Conservation (phyloP, 345 rosid genomes). For the Brassica rapa region DNA sequence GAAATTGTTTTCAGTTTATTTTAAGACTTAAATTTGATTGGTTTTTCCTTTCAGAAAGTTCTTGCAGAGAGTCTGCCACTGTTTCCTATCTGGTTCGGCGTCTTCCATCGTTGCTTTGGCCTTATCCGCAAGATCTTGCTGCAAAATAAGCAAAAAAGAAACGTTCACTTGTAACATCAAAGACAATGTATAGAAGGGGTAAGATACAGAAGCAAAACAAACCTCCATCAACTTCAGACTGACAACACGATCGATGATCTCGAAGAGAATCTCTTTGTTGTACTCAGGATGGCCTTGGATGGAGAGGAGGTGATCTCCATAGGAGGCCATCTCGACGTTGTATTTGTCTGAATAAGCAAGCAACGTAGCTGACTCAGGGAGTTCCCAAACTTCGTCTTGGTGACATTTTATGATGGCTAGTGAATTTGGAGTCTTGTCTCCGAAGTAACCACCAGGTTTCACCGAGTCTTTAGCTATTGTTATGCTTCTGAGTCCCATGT, state of each 20-base stretch:
- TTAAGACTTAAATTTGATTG: background rate
- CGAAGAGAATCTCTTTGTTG: constrained; percentile 71
- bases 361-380: constrained; percentile 70
- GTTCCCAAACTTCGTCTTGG: constrained; percentile 81
- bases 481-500: constrained; percentile 72
- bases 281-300: constrained; percentile 98
- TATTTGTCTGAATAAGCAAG: constrained; percentile 80
- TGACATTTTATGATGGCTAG: constrained; percentile 82
- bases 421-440: constrained; percentile 46
- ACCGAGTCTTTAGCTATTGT: constrained; percentile 50
- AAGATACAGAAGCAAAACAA: constrained; percentile 31
- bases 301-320: constrained; percentile 59
- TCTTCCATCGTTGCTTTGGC: constrained; percentile 34
- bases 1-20: background rate
- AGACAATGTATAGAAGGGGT: background rate
- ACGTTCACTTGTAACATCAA: background rate
- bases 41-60: constrained; percentile 38
- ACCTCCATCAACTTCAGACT: constrained; percentile 56
- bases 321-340: constrained; percentile 62
- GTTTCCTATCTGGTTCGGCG: constrained; percentile 25
- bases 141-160: background rate
- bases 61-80: constrained; percentile 37
- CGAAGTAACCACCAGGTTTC: constrained; percentile 30
- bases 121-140: constrained; percentile 39
- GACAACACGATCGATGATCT: constrained; percentile 75